Evolutionary conservation across 371 early-diverging fungal genomes (phyloP).

Genomic region (Mortierella sp.): DNA sequence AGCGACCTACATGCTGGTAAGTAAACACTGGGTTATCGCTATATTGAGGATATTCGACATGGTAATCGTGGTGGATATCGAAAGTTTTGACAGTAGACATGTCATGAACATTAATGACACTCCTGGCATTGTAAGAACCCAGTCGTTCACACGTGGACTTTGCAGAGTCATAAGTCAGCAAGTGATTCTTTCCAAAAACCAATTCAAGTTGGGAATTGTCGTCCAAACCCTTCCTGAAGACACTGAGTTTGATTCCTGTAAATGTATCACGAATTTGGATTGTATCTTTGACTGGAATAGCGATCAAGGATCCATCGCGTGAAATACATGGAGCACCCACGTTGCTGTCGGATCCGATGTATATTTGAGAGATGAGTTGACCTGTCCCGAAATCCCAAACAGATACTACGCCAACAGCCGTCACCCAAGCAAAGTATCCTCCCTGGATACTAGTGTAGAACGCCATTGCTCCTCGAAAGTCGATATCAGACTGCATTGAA

Average conservation of each 20-base stretch:
- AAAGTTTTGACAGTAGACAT: not conserved
- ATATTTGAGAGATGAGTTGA: slow-evolving; percentile 10
- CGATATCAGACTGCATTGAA: not conserved
- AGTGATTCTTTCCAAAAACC: slow-evolving; percentile 15
- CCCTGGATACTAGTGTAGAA: slow-evolving; percentile 18
- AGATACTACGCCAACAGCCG: slow-evolving; percentile 3
- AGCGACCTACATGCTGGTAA: slow-evolving; percentile 11
- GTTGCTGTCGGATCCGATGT: not conserved
- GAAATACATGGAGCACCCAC: not conserved
- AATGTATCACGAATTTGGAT: slow-evolving; percentile 21
- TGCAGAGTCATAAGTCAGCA: not conserved
- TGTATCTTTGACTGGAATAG: not conserved
- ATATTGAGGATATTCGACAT: slow-evolving; percentile 1
- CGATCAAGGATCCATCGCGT: slow-evolving; percentile 19
- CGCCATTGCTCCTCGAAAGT: not conserved
- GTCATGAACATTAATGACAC: slow-evolving; percentile 13
- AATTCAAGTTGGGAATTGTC: slow-evolving; percentile 4
- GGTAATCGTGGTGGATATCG: slow-evolving; percentile 10
- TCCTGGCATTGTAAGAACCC: not conserved
- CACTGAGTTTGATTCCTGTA: slow-evolving; percentile 11
- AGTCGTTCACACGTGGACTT: not conserved
- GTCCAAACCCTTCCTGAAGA: not conserved
- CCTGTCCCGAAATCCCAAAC: slow-evolving; percentile 30
- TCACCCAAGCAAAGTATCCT: slow-evolving; percentile 27
- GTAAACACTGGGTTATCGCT: not conserved